phyloP scores from a whole-genome alignment of 495 filamentous ascomycete genomes.

The Astrothelium subdiscretum region DNA sequence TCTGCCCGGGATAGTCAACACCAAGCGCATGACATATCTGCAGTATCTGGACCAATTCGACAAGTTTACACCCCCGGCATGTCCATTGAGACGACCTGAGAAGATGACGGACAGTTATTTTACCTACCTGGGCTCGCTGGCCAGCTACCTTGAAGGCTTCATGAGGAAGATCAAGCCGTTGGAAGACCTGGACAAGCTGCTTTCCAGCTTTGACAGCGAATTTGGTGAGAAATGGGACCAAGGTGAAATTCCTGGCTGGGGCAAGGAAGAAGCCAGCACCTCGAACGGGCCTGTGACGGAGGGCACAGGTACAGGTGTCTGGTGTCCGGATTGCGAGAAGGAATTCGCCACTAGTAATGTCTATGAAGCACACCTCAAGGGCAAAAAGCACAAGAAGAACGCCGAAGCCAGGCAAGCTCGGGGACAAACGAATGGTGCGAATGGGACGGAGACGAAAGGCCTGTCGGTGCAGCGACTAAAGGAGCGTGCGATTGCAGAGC shows the following conservation, averaged over 20 bases:
- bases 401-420: conserved; percentile 44
- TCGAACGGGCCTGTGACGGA: conserved; percentile 35
- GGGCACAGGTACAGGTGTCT: conserved; percentile 60
- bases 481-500: conserved; percentile 81
- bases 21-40: conserved; percentile 69
- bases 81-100: conserved; percentile 59
- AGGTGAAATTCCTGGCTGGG: conserved; percentile 71
- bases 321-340: conserved; percentile 84
- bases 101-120: conserved; percentile 90
- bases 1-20: conserved; percentile 50
- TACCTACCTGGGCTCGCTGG: conserved; percentile 68
- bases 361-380: conserved; percentile 75
- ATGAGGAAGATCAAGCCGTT: conserved; percentile 69
- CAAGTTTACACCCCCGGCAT: conserved; percentile 59
- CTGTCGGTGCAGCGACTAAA: conserved; percentile 49
- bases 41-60: conserved; percentile 90
- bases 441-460: conserved; percentile 17
- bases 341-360: conserved; percentile 94
- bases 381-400: conserved; percentile 83
- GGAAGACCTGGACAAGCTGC: conserved; percentile 69
- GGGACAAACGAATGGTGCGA: conserved; percentile 18
- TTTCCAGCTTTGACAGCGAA: conserved; percentile 61
- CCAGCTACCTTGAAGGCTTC: conserved; percentile 75
- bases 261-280: conserved; percentile 35
- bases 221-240: conserved; percentile 76